Base-by-base conservation (phyloP, 768 basidiomycete species). In the Lactifluus piperatus region DNA sequence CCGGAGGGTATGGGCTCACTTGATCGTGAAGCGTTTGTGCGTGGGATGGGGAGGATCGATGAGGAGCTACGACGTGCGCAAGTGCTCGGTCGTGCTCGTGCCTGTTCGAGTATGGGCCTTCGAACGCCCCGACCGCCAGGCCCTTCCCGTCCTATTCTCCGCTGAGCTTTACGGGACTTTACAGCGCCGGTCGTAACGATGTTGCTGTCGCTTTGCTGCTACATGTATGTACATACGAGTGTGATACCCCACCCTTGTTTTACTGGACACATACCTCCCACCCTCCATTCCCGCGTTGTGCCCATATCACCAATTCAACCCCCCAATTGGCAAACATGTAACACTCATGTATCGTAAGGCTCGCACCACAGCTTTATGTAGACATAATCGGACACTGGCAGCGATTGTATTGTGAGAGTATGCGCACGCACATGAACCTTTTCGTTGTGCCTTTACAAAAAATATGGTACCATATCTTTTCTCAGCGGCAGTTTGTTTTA, bases 21-120 rank as follows among this genome's bases (percentile, higher is more conserved):
- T 7, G 78, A 81, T 60, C 72, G 80, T 2, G 84, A 87, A 18
- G 72, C 72, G 18, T 90, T 90, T 64, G 78, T 81, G 47, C 78
- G 76, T 58, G 88, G 86, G 54, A 88, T 88, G 85, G 86, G 85
- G 84, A 78, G 81, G 34, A 85, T 90, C 27, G 88, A 90, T 67
- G 86, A 87, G 68, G 87, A 88, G 60, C 78, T 90, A 16, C 73
- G 84, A 18, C 77, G 79, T 27, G 75, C 77, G 4, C 80, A 83
- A 11, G 24, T 62, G 4, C 54, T 62, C 26, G 62, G 60, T 45
- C 59, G 60, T 1, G 26, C 59, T 22, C 5, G 51, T 5, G 24
- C 47, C 30, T 24, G 57, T 9, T 58, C 45, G 46, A 16, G 37
- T 36, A 13, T 37, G 16, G 39, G 22, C 26, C n/a, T 26, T 1